Conservation (phyloP, 768 basidiomycete species). For the Porpolomopsis calyptriformis region DNA sequence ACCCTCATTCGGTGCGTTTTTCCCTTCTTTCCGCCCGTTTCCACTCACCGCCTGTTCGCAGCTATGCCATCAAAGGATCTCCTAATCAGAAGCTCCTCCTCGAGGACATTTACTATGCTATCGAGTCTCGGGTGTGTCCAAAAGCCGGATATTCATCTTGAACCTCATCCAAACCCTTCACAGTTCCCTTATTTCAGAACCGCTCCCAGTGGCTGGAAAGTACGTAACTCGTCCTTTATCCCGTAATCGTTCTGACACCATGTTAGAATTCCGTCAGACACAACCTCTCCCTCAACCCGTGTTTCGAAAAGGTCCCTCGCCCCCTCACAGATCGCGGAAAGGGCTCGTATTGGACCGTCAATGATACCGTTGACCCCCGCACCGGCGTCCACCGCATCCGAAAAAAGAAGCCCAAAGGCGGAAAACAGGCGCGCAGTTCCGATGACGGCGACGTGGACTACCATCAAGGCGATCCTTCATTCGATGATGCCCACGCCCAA, state of each 20-base stretch:
- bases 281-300: constrained; percentile 82
- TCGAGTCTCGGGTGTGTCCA: constrained; percentile 68
- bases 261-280: constrained; percentile 81
- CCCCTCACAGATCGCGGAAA: constrained; percentile 86
- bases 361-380: constrained; percentile 80
- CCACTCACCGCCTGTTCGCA: constrained; percentile 21
- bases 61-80: constrained; percentile 86
- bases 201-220: constrained; percentile 89
- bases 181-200: constrained; percentile 85
- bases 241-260: constrained; percentile 16
- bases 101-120: constrained; percentile 88
- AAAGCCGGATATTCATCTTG: not conserved
- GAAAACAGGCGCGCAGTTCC: constrained; percentile 33
- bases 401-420: constrained; percentile 70
- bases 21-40: constrained; percentile 8
- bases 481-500: constrained; percentile 45
- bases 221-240: constrained; percentile 28
- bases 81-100: constrained; percentile 77
- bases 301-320: constrained; percentile 86
- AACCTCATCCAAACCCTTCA: constrained; percentile 6
- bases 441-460: constrained; percentile 62
- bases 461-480: constrained; percentile 40
- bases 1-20: constrained; percentile 72
- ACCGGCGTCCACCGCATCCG: constrained; percentile 83
- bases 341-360: constrained; percentile 88